These are phyloP conservation scores for Xylariaceae sp. DNA, from an alignment of 2,329 filamentous ascomycete genomes.

Conservation along the genomic window DNA sequence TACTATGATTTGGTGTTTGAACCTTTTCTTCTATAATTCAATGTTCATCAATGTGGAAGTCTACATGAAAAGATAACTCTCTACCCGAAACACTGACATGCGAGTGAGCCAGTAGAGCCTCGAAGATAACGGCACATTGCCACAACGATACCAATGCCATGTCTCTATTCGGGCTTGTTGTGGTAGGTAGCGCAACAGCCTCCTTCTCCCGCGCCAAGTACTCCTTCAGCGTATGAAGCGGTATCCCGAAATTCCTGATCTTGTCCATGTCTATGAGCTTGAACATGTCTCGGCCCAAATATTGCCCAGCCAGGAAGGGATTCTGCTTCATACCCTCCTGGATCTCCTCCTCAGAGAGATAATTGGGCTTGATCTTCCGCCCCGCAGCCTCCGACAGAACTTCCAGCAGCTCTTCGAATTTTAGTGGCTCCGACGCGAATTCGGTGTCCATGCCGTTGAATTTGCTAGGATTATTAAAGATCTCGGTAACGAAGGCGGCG, in stretches of 20 bases:
- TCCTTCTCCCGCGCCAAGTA: constrained; percentile 41
- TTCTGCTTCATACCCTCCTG: constrained; percentile 32
- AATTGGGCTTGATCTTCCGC: constrained; percentile 34
- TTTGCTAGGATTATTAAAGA: constrained; percentile 32
- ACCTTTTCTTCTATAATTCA: too few species aligned
- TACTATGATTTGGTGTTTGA: constrained; percentile 20
- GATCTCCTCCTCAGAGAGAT: constrained; percentile 41
- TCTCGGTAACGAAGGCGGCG: constrained; percentile 15
- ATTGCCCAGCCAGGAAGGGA: constrained; percentile 37
- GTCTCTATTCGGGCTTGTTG: too few species aligned
- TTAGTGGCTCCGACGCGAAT: constrained; percentile 36
- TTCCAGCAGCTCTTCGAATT: constrained; percentile 33
- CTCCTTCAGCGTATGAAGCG: constrained; percentile 39
- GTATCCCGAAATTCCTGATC: constrained; percentile 34
- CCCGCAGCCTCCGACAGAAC: constrained; percentile 34
- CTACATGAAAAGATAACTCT: too few species aligned
- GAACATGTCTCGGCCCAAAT: constrained; percentile 32
- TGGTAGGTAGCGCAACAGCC: constrained; percentile 21
- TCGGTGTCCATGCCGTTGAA: constrained; percentile 40
- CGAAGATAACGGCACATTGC: too few species aligned
- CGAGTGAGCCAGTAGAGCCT: too few species aligned
- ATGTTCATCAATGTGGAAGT: too few species aligned
- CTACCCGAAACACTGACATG: too few species aligned
- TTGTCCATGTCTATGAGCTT: constrained; percentile 35
- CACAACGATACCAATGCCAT: too few species aligned